Evolutionary conservation across 371 early-diverging fungal genomes (phyloP).

Genomic region (Batrachochytrium dendrobatidis): DNA sequence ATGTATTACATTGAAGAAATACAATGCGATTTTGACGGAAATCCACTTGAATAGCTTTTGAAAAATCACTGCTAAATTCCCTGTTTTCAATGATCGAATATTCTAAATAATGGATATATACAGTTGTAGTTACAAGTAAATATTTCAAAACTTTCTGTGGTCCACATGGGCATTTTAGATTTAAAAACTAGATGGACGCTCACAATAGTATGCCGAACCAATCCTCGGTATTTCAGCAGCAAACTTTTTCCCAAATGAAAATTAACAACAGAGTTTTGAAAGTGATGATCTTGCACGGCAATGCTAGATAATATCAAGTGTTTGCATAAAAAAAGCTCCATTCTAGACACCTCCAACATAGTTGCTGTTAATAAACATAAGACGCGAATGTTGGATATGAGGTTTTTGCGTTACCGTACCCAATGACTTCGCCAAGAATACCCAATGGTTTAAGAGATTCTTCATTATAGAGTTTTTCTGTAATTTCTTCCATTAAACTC

Average conservation of each 20-base stretch:
- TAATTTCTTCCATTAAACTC: neutral
- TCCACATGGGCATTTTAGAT: too few species aligned
- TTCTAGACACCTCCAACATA: too few species aligned
- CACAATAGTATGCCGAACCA: neutral
- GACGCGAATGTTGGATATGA: too few species aligned
- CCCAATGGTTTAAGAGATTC: neutral
- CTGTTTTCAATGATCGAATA: too few species aligned
- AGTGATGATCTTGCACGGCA: neutral
- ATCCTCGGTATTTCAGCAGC: neutral
- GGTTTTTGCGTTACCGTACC: too few species aligned
- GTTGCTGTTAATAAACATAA: too few species aligned
- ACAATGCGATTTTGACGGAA: neutral
- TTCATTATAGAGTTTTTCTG: slow-evolving; percentile 2
- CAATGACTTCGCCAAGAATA: slow-evolving; percentile 1
- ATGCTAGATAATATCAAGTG: neutral
- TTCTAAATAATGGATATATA: too few species aligned
- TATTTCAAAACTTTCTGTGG: too few species aligned
- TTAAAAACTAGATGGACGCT: too few species aligned
- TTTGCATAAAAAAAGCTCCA: neutral
- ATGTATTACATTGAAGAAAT: neutral
- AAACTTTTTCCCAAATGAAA: neutral
- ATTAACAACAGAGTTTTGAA: neutral
- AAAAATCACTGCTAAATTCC: too few species aligned
- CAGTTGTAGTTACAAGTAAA: too few species aligned
- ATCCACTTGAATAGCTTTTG: neutral